Conservation (phyloP, 345 rosid species). For the Hibiscus tridactylites region DNA sequence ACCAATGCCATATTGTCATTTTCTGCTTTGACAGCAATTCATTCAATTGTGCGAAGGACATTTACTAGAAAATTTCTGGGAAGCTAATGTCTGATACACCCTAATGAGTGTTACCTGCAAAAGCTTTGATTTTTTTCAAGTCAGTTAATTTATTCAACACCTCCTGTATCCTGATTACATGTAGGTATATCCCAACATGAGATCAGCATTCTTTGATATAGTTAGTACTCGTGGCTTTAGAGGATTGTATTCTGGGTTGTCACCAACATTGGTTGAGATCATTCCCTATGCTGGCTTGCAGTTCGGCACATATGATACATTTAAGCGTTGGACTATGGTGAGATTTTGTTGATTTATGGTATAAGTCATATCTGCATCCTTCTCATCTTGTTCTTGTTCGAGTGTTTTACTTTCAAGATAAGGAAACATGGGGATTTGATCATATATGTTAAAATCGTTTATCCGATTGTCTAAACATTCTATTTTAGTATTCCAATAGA, state of each 20-base stretch:
- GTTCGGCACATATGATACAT: slow-evolving; percentile 88
- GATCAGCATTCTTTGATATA: slow-evolving; percentile 81
- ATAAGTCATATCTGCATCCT: neutral
- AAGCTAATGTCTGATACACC: neutral
- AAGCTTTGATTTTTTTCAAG: neutral
- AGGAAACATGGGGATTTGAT: neutral
- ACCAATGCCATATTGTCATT: neutral
- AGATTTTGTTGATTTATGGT: slow-evolving; percentile 4
- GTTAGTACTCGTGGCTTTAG: slow-evolving; percentile 56
- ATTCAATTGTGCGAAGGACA: neutral
- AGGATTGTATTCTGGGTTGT: slow-evolving; percentile 88
- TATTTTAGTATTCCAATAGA: neutral
- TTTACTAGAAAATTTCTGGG: neutral
- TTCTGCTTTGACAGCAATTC: neutral
- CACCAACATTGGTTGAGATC: slow-evolving; percentile 90
- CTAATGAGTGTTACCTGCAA: neutral
- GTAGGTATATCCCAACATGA: slow-evolving; percentile 98
- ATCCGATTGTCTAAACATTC: neutral
- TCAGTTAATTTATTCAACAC: neutral
- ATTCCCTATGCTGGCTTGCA: slow-evolving; percentile 98
- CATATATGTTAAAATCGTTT: neutral
- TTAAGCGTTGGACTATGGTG: slow-evolving; percentile 89
- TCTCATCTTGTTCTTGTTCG: neutral
- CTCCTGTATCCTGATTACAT: neutral
- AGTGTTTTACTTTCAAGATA: neutral